Evolutionary conservation across 2,329 filamentous ascomycete genomes (phyloP).

Genomic region (Stylonectria norvegica): DNA sequence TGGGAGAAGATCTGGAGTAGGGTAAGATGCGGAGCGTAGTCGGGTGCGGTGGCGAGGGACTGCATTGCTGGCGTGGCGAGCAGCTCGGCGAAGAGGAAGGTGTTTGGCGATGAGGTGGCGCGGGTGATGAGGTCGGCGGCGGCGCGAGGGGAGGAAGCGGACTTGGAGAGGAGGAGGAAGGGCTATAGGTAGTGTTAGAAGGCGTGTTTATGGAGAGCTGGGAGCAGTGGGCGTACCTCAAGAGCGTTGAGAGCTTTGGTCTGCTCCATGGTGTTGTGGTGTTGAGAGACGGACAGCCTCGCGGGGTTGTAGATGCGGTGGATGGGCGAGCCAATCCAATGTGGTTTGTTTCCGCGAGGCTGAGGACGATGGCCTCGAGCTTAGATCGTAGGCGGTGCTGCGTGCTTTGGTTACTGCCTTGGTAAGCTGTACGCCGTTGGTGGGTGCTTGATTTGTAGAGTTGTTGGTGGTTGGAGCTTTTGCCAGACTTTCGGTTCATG

Average conservation of each 20-base stretch:
- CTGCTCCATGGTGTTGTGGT: slow-evolving; percentile 62
- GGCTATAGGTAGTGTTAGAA: slow-evolving; percentile 53
- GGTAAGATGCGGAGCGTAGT: slow-evolving; percentile 61
- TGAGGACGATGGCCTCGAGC: too few relatives aligned
- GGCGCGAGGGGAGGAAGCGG: slow-evolving; percentile 77
- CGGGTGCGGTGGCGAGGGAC: slow-evolving; percentile 57
- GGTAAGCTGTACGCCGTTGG: too few relatives aligned
- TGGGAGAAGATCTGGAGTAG: slow-evolving; percentile 88
- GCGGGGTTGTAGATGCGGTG: slow-evolving; percentile 5
- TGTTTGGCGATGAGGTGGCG: slow-evolving; percentile 85
- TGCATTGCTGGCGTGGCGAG: slow-evolving; percentile 77
- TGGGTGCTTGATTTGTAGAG: too few relatives aligned
- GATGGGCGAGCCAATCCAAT: too few relatives aligned
- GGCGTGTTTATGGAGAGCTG: slow-evolving; percentile 18
- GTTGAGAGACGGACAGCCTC: slow-evolving; percentile 26
- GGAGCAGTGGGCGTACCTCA: slow-evolving; percentile 43
- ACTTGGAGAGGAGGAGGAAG: slow-evolving; percentile 86
- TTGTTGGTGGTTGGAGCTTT: too few relatives aligned
- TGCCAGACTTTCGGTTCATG: too few relatives aligned
- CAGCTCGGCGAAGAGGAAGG: slow-evolving; percentile 93
- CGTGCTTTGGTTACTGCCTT: too few relatives aligned
- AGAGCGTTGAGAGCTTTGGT: slow-evolving; percentile 62
- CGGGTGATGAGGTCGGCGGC: slow-evolving; percentile 81
- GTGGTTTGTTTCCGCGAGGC: too few relatives aligned
- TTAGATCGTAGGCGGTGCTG: too few relatives aligned